Evolutionary conservation across 371 early-diverging fungal genomes (phyloP).

Genomic region (Dinochytrium kinnereticum): DNA sequence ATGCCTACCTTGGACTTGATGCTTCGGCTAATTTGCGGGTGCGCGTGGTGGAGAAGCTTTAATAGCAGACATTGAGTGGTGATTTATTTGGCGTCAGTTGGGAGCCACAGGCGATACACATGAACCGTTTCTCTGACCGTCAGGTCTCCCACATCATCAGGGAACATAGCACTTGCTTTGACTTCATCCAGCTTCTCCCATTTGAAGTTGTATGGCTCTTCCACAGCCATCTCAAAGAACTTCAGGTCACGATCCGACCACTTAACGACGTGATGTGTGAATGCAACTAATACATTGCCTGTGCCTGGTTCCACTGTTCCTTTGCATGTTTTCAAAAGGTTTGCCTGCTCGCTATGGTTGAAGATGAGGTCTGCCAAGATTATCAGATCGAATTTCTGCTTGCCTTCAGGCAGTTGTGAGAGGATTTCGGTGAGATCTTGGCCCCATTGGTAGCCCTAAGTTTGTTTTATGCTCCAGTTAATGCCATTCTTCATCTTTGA

Average conservation of each 20-base stretch:
- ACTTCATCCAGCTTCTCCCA: slow-evolving; percentile 72
- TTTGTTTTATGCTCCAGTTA: not conserved
- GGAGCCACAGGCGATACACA: slow-evolving; percentile 60
- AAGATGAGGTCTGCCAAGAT: slow-evolving; percentile 90
- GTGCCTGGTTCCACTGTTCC: slow-evolving; percentile 18
- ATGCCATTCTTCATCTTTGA: too few relatives aligned
- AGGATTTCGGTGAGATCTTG: slow-evolving; percentile 62
- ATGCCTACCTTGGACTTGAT: slow-evolving; percentile 85
- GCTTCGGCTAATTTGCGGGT: slow-evolving; percentile 14
- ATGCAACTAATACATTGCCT: slow-evolving; percentile 32
- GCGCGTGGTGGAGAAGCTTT: slow-evolving; percentile 11
- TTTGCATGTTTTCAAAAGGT: slow-evolving; percentile 40
- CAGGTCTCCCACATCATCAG: slow-evolving; percentile 82
- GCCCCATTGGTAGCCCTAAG: slow-evolving; percentile 88
- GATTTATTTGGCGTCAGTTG: not conserved
- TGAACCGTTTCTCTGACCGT: slow-evolving; percentile 80
- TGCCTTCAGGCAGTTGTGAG: slow-evolving; percentile 42
- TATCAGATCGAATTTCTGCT: slow-evolving; percentile 72
- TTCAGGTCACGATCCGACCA: slow-evolving; percentile 75
- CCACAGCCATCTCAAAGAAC: slow-evolving; percentile 78
- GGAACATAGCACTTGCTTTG: slow-evolving; percentile 85
- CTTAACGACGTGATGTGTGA: slow-evolving; percentile 43
- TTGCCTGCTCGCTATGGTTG: slow-evolving; percentile 72
- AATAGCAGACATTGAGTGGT: not conserved
- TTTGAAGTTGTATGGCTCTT: slow-evolving; percentile 72